These are phyloP conservation scores for Tetracentron sinense DNA, from an alignment of 164 flowering plant genomes.

Conservation along the genomic window DNA sequence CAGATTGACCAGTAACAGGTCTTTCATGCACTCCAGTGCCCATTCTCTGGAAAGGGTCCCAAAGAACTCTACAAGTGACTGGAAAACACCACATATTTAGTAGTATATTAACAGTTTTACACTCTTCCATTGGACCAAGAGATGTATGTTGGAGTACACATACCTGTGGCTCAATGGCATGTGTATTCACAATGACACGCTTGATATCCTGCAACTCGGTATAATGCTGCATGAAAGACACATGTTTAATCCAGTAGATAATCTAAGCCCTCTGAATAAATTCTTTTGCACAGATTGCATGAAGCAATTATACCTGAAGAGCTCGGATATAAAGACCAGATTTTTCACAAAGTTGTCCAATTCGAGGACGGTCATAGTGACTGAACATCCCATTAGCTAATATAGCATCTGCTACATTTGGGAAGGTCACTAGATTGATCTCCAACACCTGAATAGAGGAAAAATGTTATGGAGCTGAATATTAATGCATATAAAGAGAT, in stretches of 20 bases:
- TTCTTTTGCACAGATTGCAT: neutral
- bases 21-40: constrained; percentile 99
- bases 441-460: constrained; percentile 72
- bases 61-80: constrained; percentile 98
- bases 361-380: constrained; percentile 97
- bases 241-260: constrained; percentile 3
- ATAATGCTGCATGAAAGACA: constrained; percentile 72
- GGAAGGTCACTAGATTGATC: constrained; percentile 93
- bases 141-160: neutral
- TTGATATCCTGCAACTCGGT: constrained; percentile 91
- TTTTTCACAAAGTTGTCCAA: constrained; percentile 99
- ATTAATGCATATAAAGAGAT: neutral
- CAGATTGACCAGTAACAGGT: constrained; percentile 84
- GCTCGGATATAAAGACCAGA: constrained; percentile 92
- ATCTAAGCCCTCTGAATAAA: neutral
- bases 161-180: constrained; percentile 99
- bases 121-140: neutral
- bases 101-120: constrained; percentile 6
- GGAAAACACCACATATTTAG: constrained; percentile 28
- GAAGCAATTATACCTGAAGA: constrained; percentile 57
- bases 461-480: constrained; percentile 2
- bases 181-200: constrained; percentile 97
- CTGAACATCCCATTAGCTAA: constrained; percentile 99
- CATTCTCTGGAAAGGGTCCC: constrained; percentile 97
- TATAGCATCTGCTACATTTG: constrained; percentile 99